These are phyloP conservation scores for Claviceps digitariae DNA, from an alignment of 2,329 filamentous ascomycete species.

Conservation along the genomic window DNA sequence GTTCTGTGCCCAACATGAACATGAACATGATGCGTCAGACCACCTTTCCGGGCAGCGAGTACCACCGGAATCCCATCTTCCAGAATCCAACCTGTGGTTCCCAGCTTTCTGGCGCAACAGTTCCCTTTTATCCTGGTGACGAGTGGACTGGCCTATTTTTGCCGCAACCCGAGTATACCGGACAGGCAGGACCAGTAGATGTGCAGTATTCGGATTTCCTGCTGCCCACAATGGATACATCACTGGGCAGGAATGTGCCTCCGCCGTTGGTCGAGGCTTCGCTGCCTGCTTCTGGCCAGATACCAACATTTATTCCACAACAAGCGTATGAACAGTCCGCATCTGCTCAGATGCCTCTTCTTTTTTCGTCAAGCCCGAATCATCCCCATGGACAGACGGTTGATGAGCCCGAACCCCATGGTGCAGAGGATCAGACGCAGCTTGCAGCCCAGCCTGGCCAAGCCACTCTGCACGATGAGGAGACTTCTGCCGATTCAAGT, in stretches of 20 bases:
- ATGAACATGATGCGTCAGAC: background rate
- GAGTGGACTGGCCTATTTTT: too few species aligned
- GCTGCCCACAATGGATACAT: too few species aligned
- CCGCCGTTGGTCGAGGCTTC: background rate
- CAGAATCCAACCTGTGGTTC: background rate
- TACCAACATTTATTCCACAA: background rate
- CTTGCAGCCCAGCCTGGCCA: background rate
- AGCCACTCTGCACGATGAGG: background rate
- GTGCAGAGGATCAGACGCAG: background rate
- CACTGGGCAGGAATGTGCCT: background rate
- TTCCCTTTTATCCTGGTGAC: too few species aligned
- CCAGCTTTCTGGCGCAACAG: too few species aligned
- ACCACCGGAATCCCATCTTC: background rate
- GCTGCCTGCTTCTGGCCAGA: background rate
- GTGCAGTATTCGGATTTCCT: too few species aligned
- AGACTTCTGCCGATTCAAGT: background rate
- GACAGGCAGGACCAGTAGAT: too few species aligned
- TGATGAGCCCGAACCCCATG: background rate
- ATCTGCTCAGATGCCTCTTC: background rate
- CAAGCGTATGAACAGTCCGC: background rate
- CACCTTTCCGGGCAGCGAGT: background rate
- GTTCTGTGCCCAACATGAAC: background rate
- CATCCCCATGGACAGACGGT: background rate
- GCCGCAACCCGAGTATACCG: too few species aligned
- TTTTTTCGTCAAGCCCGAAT: background rate